Conservation (phyloP, 75 land plant genomes). For the Cupressus sempervirens region DNA sequence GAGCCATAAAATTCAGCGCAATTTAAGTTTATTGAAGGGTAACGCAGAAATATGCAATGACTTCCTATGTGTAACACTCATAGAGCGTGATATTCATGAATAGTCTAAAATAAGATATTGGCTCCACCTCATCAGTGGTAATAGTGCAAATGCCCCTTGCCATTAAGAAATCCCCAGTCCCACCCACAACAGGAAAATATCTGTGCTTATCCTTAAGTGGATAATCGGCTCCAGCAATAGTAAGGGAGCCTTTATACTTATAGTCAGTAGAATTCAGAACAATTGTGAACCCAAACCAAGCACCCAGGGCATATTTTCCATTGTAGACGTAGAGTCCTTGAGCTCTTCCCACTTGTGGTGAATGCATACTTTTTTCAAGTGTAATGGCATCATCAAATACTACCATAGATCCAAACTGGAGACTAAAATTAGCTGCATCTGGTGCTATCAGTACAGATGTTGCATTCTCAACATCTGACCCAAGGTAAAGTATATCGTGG, state of each 20-base stretch:
- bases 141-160: slow-evolving; percentile 49
- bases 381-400: slow-evolving; percentile 58
- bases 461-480: slow-evolving; percentile 29
- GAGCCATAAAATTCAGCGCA: too few species aligned
- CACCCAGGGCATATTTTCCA: slow-evolving; percentile 24
- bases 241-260: slow-evolving; percentile 34
- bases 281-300: slow-evolving; percentile 48
- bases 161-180: slow-evolving; percentile 63
- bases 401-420: slow-evolving; percentile 44
- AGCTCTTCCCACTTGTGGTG: slow-evolving; percentile 40
- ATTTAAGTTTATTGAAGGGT: too few species aligned
- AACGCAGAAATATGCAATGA: too few species aligned
- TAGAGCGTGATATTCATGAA: slow-evolving; percentile 38
- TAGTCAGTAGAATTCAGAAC: slow-evolving; percentile 41
- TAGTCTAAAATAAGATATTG: slow-evolving; percentile 40
- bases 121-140: slow-evolving; percentile 41
- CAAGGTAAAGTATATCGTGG: slow-evolving; percentile 52
- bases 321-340: slow-evolving; percentile 49
- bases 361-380: slow-evolving; percentile 32
- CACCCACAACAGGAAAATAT: slow-evolving; percentile 45
- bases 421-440: slow-evolving; percentile 11
- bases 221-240: slow-evolving; percentile 41
- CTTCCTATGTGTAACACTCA: slow-evolving; percentile 27
- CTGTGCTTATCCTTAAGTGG: slow-evolving; percentile 37
- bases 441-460: slow-evolving; percentile 36